A percentile compares a stretch with the other conserved stretches of the same genome.
These are phyloP conservation scores for Amborella trichopoda DNA, from an alignment of 164 flowering plant species.

Conservation along the genomic window DNA sequence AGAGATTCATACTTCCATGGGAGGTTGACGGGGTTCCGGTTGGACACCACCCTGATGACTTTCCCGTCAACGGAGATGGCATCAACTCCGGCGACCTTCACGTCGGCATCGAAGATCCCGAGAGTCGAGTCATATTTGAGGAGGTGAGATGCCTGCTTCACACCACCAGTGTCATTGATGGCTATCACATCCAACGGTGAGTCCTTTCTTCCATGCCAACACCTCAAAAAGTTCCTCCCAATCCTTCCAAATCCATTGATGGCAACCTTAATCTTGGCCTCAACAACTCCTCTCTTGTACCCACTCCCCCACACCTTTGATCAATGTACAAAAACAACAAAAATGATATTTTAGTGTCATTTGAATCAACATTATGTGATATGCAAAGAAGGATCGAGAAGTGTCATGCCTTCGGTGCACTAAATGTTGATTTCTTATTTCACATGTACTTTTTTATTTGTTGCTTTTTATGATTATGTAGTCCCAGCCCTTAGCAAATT, in stretches of 20 bases:
- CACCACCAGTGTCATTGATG: conserved; percentile 96
- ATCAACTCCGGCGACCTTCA: conserved; percentile 56
- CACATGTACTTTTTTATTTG: no score
- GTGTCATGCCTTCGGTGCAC: no score
- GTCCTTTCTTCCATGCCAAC: conserved; percentile 96
- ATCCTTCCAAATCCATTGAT: conserved; percentile 96
- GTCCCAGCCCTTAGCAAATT: no score
- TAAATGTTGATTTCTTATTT: no score
- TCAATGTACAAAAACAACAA: background rate
- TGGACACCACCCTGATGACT: conserved; percentile 71
- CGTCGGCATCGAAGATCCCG: conserved; percentile 92
- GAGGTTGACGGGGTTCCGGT: conserved; percentile 74
- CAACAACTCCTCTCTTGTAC: conserved; percentile 33
- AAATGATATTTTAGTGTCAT: no score
- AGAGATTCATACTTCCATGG: conserved; percentile 99
- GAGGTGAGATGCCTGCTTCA: conserved; percentile 97
- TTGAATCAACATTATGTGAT: no score
- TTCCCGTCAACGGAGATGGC: conserved; percentile 92
- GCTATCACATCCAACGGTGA: conserved; percentile 83
- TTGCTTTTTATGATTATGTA: no score
- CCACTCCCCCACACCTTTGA: conserved; percentile 25
- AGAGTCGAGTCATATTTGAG: conserved; percentile 98
- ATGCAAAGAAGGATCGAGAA: no score
- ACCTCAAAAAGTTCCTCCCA: conserved; percentile 96
- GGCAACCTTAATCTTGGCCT: conserved; percentile 93